Evolutionary conservation across 2,329 filamentous ascomycete species (phyloP), one percentile per base, ranked within the genome.

Genomic region (Penicillium sp.): DNA sequence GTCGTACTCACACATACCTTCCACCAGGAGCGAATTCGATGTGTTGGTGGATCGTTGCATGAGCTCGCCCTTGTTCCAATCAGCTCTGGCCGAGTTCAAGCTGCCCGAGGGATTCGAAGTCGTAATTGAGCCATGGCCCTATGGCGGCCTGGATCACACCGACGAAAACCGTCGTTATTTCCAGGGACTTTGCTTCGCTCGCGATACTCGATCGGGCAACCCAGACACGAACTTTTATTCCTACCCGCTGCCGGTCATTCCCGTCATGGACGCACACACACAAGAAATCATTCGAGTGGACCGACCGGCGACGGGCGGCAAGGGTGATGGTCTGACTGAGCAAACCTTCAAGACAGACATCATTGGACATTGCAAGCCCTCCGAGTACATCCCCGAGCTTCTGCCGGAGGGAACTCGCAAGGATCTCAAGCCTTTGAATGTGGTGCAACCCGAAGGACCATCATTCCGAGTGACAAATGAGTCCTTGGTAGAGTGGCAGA

Each of bases 391-490:
- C 1, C 79, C 79, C 1, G 79, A 81, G 70, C 76, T 89, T 2
- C 76, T 88, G 10, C 66, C 72, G 0, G 67, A 73, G 3, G 75
- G 75, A 2, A 75, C 72, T 7, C 80, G 86, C 13, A 76, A 81
- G 47, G 85, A 85, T 59, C 71, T 88, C 30, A 92, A 91, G 76
- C 89, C 90, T 5, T 84, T 93, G 71, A 86, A 91, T 67, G 87
- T 94, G 50, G 82, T 86, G 1, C 91, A 94, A 65, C 87, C 87
- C 0, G 86, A 91, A 33, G 89, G 89, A 0, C 84, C 89, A 0
- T 89, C 86, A 1, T 92, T 92, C 75, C 80, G 77, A 0, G 69
- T 76, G 33, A 75, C 73, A 2, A 68, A 76, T 2, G 72, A 76
- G 24, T 76, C 73, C 78, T 79, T 61, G 55, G 80, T 47, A 78